A percentile compares a stretch with the other conserved stretches of the same genome.
These are phyloP conservation scores for Draba incana DNA, from an alignment of 345 rosid species.

Conservation along the genomic window DNA sequence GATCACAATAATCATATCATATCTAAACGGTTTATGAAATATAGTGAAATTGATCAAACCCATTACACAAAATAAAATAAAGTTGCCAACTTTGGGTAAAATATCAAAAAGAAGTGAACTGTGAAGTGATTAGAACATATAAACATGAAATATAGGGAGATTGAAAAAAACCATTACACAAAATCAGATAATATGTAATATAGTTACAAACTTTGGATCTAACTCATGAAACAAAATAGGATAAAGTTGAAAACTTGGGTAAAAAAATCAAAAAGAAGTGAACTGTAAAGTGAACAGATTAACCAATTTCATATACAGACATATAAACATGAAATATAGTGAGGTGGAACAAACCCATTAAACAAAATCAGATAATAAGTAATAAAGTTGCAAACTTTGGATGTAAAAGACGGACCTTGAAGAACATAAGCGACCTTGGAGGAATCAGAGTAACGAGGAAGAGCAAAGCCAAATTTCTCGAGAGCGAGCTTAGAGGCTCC, in stretches of 20 bases:
- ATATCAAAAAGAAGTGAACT: too few relatives aligned
- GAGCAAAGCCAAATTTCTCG: slow-evolving; percentile 77
- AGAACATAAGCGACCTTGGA: slow-evolving; percentile 90
- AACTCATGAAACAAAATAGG: too few relatives aligned
- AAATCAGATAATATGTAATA: background rate
- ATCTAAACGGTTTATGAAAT: background rate
- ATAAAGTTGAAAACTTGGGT: too few relatives aligned
- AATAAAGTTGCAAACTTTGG: background rate
- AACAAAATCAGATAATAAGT: background rate
- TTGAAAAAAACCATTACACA: background rate
- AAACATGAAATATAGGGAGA: too few relatives aligned
- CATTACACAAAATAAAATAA: background rate
- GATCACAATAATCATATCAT: background rate
- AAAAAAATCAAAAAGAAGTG: too few relatives aligned
- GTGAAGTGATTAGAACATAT: too few relatives aligned
- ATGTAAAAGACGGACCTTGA: slow-evolving; percentile 55
- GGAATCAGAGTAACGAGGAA: slow-evolving; percentile 89
- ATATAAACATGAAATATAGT: background rate
- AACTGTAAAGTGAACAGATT: too few relatives aligned
- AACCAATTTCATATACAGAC: too few relatives aligned
- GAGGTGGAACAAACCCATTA: background rate
- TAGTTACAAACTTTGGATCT: background rate
- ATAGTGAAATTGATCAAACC: background rate
- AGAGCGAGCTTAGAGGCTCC: slow-evolving; percentile 92
- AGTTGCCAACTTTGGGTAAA: background rate